A percentile compares a stretch with the other conserved stretches of the same genome.
These are phyloP conservation scores for Myxozyma nipponensis DNA, from an alignment of 805 yeast genomes.

Conservation along the genomic window DNA sequence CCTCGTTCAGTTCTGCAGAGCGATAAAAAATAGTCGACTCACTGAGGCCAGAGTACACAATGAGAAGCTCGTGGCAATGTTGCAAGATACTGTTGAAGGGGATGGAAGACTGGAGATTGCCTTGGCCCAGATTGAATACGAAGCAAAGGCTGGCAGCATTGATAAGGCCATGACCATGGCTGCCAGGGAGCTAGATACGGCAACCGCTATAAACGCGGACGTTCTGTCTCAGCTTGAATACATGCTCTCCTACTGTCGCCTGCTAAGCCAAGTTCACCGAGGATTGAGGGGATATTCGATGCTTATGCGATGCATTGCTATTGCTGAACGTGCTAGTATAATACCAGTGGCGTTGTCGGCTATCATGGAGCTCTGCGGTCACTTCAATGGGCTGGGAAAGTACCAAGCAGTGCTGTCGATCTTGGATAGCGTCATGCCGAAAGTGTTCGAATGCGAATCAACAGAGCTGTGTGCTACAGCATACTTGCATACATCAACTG, in stretches of 20 bases:
- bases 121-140: constrained; percentile 7
- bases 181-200: background rate
- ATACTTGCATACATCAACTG: constrained; percentile 37
- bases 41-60: background rate
- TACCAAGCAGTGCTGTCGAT: constrained; percentile 45
- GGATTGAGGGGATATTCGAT: constrained; percentile 13
- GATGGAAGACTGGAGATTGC: constrained; percentile 10
- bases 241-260: background rate
- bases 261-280: constrained; percentile 1
- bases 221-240: background rate
- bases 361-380: constrained; percentile 44
- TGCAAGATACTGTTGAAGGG: background rate
- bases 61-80: background rate
- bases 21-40: constrained; percentile 4
- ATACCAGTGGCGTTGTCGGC: constrained; percentile 47
- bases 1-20: constrained; percentile 10
- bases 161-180: constrained; percentile 3
- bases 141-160: constrained; percentile 2
- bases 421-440: constrained; percentile 45
- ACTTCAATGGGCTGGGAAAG: constrained; percentile 36
- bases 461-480: constrained; percentile 42
- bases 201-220: background rate
- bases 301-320: constrained; percentile 23
- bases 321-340: constrained; percentile 48
- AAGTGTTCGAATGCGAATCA: constrained; percentile 42